phyloP scores from a whole-genome alignment of 768 basidiomycete species.

The Chalciporus pseudorubinellus region DNA sequence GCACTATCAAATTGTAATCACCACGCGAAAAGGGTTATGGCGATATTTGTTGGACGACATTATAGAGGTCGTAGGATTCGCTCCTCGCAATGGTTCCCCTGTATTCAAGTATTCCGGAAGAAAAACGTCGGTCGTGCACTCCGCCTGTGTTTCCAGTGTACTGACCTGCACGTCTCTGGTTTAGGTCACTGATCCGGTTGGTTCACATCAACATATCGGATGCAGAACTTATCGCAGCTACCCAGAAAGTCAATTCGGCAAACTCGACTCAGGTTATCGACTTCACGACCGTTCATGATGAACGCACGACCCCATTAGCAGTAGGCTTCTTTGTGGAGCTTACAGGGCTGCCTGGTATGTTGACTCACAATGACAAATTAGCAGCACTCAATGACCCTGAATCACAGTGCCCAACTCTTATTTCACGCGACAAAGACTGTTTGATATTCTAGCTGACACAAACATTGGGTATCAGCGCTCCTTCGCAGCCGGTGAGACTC shows the following conservation, averaged over 20 bases:
- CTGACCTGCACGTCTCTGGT: neutral
- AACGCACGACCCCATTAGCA: conserved; percentile 6
- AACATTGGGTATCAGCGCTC: conserved; percentile 1
- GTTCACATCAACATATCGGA: conserved; percentile 1
- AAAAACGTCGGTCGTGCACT: conserved; percentile 3
- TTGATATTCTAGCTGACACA: conserved; percentile 2
- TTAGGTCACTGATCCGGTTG: conserved; percentile 6
- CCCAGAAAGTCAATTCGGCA: conserved; percentile 3
- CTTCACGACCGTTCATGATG: conserved; percentile 11
- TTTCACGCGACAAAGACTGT: conserved; percentile 1
- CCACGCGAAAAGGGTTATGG: conserved; percentile 18
- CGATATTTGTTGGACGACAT: conserved; percentile 16
- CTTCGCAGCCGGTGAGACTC: neutral
- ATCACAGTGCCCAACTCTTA: neutral
- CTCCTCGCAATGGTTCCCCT: conserved; percentile 3
- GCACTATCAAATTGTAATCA: conserved; percentile 9
- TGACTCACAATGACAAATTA: neutral
- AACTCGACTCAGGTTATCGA: conserved; percentile 6
- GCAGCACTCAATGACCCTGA: too few relatives aligned
- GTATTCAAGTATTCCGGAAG: conserved; percentile 12
- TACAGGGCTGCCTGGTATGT: conserved; percentile 1
- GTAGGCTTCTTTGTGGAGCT: conserved; percentile 15
- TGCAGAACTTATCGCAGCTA: conserved; percentile 2
- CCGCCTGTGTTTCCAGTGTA: too few relatives aligned
- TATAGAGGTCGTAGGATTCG: conserved; percentile 15